These are phyloP conservation scores for Boletellus ananiceps DNA, from an alignment of 768 basidiomycete genomes.

Conservation along the genomic window DNA sequence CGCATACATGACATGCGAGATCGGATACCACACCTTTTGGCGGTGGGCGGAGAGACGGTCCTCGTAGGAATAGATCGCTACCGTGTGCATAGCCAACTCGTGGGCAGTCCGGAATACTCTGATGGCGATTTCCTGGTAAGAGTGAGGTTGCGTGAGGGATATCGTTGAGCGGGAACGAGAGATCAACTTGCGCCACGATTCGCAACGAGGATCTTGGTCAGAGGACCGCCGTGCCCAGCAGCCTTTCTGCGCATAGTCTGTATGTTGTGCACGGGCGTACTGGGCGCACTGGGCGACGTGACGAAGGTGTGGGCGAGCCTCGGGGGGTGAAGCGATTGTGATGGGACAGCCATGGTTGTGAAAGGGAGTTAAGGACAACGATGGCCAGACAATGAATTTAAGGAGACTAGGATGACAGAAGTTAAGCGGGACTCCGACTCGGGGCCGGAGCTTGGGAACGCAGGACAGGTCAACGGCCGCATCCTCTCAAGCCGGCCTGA, in stretches of 20 bases:
- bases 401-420: neutral
- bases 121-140: constrained; percentile 89
- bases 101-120: constrained; percentile 98
- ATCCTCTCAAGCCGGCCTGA: too few species aligned
- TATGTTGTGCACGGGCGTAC: constrained; percentile 86
- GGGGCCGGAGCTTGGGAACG: neutral
- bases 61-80: constrained; percentile 97
- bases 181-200: constrained; percentile 73
- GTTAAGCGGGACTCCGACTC: neutral
- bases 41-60: constrained; percentile 96
- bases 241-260: constrained; percentile 88
- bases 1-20: constrained; percentile 27
- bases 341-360: constrained; percentile 25
- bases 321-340: constrained; percentile 59
- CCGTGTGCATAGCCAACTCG: constrained; percentile 98
- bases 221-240: constrained; percentile 83
- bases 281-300: constrained; percentile 68
- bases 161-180: constrained; percentile 6
- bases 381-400: constrained; percentile 3
- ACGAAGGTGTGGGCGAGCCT: constrained; percentile 70
- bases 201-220: constrained; percentile 89
- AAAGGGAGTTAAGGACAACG: constrained; percentile 8
- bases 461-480: too few species aligned
- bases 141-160: constrained; percentile 5
- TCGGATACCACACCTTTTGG: constrained; percentile 72